Percentiles rank a stretch among this genome's conserved stretches.
Conservation (phyloP, 1,284 basidiomycete genomes). For the Acaromyces ingoldii region DNA sequence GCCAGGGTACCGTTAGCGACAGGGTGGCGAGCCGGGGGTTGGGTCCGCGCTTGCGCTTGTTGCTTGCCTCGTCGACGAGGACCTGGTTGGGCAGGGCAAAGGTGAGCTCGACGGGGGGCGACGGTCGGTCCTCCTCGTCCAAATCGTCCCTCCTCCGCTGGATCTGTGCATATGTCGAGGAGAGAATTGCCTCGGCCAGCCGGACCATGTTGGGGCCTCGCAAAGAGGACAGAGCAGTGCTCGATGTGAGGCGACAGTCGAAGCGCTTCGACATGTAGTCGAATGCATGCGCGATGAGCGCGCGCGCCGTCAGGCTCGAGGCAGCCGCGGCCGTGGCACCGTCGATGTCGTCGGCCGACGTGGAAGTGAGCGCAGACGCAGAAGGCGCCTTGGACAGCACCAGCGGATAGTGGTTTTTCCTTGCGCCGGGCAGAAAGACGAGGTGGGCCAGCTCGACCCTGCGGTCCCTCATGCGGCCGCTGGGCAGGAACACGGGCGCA, state of each 20-base stretch:
- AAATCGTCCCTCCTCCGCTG: not conserved
- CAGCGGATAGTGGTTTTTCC: not conserved
- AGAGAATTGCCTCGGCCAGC: not conserved
- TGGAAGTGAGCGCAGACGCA: not conserved
- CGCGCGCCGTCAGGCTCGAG: not conserved
- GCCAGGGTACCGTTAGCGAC: not conserved
- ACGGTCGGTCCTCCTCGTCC: not conserved
- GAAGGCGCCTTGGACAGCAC: conserved; percentile 2
- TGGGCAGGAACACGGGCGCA: no score
- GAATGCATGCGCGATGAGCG: not conserved
- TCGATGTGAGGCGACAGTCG: not conserved
- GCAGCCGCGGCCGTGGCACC: not conserved
- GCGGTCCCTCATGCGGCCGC: no score
- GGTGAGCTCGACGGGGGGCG: not conserved
- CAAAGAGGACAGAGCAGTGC: not conserved
- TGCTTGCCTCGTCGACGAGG: not conserved
- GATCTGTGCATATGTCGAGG: not conserved
- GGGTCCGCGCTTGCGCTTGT: not conserved
- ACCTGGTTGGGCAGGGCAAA: not conserved
- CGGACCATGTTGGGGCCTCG: not conserved
- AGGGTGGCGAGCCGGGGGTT: not conserved
- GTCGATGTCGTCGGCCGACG: not conserved
- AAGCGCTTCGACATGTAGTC: not conserved
- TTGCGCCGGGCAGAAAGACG: not conserved
- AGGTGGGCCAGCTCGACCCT: not conserved